Conservation (phyloP, 192 early-diverging fungal genomes). For the Podila clonocystis region DNA sequence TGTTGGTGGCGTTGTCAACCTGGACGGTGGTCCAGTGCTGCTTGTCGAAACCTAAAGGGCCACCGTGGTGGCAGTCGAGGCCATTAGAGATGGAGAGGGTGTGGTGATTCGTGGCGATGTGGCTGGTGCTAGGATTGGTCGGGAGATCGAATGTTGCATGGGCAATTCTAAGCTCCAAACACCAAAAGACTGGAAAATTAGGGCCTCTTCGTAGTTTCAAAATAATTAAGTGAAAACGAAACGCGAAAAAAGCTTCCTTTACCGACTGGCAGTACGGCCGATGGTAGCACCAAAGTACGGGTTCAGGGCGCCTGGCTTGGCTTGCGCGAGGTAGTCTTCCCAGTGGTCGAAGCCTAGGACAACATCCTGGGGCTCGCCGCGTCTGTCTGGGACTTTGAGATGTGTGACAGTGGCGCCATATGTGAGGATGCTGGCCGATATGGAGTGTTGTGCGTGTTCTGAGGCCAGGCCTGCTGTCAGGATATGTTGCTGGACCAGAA, state of each 20-base stretch:
- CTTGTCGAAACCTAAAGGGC: conserved; percentile 81
- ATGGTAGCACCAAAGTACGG: conserved; percentile 83
- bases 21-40: conserved; percentile 64
- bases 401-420: conserved; percentile 78
- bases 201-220: not conserved
- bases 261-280: conserved; percentile 82
- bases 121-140: conserved; percentile 20
- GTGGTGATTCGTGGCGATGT: conserved; percentile 35
- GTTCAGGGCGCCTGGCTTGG: conserved; percentile 53
- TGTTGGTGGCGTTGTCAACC: conserved; percentile 16
- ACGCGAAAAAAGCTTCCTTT: not conserved
- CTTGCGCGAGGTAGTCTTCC: conserved; percentile 53
- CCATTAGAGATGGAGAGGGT: conserved; percentile 73
- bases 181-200: not conserved
- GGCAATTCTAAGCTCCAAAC: conserved; percentile 57
- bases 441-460: no score
- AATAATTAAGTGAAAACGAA: not conserved
- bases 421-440: conserved; percentile 57
- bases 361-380: conserved; percentile 67
- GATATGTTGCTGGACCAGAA: conserved; percentile 26
- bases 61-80: conserved; percentile 85
- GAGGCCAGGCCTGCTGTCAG: not conserved
- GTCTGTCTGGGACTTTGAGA: conserved; percentile 66
- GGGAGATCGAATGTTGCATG: conserved; percentile 71
- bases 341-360: conserved; percentile 79